Conservation (phyloP, 805 yeast species). For the Nadsonia fulvescens region DNA sequence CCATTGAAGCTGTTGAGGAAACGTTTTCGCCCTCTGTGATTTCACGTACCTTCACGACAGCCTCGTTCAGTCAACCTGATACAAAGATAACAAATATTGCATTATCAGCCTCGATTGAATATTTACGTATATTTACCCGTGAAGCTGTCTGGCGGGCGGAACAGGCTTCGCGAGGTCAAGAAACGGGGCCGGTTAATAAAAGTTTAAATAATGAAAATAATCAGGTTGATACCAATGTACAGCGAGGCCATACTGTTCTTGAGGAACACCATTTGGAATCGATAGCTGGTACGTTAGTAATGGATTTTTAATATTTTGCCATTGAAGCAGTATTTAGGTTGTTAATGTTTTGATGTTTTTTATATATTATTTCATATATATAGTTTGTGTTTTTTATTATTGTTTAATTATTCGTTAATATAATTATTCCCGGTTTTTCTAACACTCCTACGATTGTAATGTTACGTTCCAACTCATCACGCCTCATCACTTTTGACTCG, state of each 20-base stretch:
- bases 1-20: constrained; percentile 1
- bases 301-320: constrained; percentile 23
- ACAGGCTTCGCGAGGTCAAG: constrained; percentile 18
- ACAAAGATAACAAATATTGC: constrained; percentile 12
- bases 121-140: constrained; percentile 27
- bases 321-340: too few species aligned
- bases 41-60: constrained; percentile 10
- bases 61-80: constrained; percentile 11
- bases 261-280: constrained; percentile 27
- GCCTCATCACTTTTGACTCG: too few species aligned
- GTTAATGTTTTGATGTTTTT: too few species aligned
- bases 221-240: too few species aligned
- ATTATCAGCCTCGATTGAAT: constrained; percentile 21
- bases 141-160: constrained; percentile 32
- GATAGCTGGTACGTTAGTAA: constrained; percentile 27
- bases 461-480: too few species aligned
- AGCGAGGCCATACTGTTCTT: too few species aligned
- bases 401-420: too few species aligned
- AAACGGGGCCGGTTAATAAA: constrained; percentile 5
- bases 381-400: too few species aligned
- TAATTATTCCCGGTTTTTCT: too few species aligned
- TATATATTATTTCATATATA: too few species aligned
- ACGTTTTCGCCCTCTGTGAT: constrained; percentile 9
- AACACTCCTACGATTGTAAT: too few species aligned
- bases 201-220: constrained; percentile 11